These are phyloP conservation scores for Ophiostoma quercus DNA, from an alignment of 2,329 filamentous ascomycete genomes.

Conservation along the genomic window DNA sequence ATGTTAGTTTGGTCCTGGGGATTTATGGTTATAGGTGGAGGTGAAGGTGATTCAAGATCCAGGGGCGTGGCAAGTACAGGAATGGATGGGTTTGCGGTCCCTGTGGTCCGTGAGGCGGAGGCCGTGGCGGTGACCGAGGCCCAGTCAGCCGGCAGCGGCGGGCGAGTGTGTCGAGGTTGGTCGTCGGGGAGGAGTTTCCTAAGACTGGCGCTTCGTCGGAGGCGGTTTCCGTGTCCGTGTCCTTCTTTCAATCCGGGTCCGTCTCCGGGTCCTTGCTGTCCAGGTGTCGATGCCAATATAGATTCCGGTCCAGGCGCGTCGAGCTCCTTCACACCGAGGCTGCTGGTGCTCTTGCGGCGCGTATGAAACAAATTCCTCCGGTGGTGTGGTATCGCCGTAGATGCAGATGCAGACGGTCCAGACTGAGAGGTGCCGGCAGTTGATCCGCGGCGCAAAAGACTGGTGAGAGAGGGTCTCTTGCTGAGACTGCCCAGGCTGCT, in stretches of 20 bases:
- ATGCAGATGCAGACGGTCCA: neutral
- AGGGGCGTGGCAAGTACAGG: slow-evolving; percentile 10
- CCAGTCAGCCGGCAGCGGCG: slow-evolving; percentile 6
- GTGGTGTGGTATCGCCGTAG: neutral
- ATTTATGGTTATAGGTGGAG: neutral
- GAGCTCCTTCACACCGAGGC: neutral
- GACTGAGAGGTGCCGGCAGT: neutral
- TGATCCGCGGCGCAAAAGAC: slow-evolving; percentile 2
- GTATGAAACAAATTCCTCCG: neutral
- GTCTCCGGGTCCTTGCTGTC: neutral
- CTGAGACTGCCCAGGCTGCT: no score
- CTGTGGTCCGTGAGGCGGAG: neutral
- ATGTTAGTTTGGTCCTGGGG: slow-evolving; percentile 1
- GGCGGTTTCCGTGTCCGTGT: neutral
- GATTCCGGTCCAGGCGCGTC: neutral
- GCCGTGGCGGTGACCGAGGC: slow-evolving; percentile 8
- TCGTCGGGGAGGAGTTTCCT: neutral
- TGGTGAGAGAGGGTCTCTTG: neutral
- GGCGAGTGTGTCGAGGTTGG: neutral
- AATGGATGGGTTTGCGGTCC: neutral
- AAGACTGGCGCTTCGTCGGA: neutral
- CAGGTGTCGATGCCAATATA: neutral
- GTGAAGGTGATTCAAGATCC: neutral
- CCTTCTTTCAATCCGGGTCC: neutral
- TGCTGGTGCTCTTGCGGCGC: slow-evolving; percentile 6